Evolutionary conservation across 2,329 filamentous ascomycete genomes (phyloP), one percentile per base, ranked within the genome.

Genomic region (Nothomitra cinnamomea): DNA sequence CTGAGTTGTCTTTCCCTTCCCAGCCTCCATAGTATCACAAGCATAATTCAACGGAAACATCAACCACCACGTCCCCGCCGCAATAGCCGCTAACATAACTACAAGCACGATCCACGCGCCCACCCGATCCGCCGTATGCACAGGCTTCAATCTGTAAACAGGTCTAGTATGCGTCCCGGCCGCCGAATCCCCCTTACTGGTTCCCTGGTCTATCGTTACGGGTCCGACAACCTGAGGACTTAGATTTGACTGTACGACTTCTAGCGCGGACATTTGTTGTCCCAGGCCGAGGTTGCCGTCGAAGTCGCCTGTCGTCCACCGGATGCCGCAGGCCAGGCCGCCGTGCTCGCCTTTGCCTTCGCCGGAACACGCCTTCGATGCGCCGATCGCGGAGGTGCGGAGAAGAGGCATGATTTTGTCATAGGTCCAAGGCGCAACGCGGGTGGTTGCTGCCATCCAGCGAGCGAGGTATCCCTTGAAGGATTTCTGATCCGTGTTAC

Each of bases 61-160:
- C 70, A 78, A 73, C 68, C 75, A 76, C 65, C 70, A 73, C 36
- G 69, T 70, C n/a, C 77, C 77, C 1, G 71, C 71, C 22, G 82
- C 57, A 40, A 85, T 67, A 5, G 71, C 66, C 4, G 73, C 61
- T 1, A 85, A 63, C 1, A 82, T 64, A 3, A 80, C 48, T 2
- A 77, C 65, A 1, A 84, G 88, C 51, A 79, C 57, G 56, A 87
- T 75, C 8, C 77, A 77, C 35, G 84, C 85, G 10, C 83, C 86
- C 4, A 77, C 82, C 57, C 71, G 77, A 61, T 88, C 85, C 5
- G 72, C 79, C 1, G 71, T 61, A 1, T 60, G 58, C 21, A 45
- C 17, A 10, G 28, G 28, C 28, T 10, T 32, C 28, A 32, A 10
- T 4, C n/a, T n/a, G n/a, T n/a, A n/a, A n/a, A n/a, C n/a, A 41